Evolutionary conservation across 208 protist genomes (phyloP), one percentile per base, ranked within the genome.

Genomic region (Phytomonas serpens): DNA sequence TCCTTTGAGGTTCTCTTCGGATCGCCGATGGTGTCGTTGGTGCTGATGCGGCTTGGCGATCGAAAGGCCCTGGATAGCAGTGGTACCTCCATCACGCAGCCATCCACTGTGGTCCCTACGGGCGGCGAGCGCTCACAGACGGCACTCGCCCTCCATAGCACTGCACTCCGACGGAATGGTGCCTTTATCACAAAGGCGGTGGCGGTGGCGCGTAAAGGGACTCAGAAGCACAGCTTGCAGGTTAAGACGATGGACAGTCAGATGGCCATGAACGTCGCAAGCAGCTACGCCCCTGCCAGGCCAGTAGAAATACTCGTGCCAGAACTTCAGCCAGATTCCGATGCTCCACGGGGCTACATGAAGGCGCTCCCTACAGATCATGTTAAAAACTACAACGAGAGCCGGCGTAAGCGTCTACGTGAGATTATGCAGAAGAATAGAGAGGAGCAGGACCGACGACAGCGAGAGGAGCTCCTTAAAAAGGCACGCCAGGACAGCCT

Each of bases 191-290:
- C 92, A 4, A 92, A 92, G 71, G 72, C 81, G 16, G 74, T 92
- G 57, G 77, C 73, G 0, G 74, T 85, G 0, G 82, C 88, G n/a
- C 77, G 92, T n/a, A 40, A 78, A 1, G 80, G 61, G 11, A 65
- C 67, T n/a, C 77, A 79, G 68, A 84, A 85, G 40, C 87, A 94
- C 73, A 68, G 63, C 23, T 79, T 96, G 71, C 92, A 93, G 73
- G 92, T 96, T n/a, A 93, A 93, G 77, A 96, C 88, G 36, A 75
- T 93, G 62, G 92, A 96, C 72, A 94, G 89, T 65, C 86, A 92
- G 68, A 88, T 93, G 85, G 84, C 87, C 32, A 94, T 96, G 86
- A 88, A 72, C 37, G 83, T 93, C 27, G 81, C 92, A 14, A 94
- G 89, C 77, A 92, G 86, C 77, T 94, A 96, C 76, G 92, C 89